Conservation (phyloP, 768 basidiomycete species). For the Tubosaeta sp. region DNA sequence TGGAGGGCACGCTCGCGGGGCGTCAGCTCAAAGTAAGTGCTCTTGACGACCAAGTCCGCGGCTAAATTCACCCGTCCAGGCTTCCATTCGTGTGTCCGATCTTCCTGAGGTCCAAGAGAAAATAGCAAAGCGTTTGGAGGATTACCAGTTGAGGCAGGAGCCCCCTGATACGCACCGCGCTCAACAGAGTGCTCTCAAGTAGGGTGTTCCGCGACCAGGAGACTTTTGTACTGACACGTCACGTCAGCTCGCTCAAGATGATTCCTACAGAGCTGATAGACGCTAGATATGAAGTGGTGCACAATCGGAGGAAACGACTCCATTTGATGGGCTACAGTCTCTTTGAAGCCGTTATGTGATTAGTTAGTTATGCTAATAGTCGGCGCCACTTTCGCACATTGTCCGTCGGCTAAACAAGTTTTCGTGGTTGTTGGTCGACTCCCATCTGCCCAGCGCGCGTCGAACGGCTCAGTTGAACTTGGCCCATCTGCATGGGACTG, state of each 20-base stretch:
- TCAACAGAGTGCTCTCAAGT: conserved; percentile 22
- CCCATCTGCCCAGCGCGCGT: conserved; percentile 11
- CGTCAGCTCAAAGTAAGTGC: conserved; percentile 39
- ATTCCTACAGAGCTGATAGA: conserved; percentile 28
- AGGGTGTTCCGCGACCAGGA: background rate
- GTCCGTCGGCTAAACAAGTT: conserved; percentile 2
- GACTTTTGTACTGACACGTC: conserved; percentile 1
- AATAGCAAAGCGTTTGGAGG: conserved; percentile 21
- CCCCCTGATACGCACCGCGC: conserved; percentile 20
- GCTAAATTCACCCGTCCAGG: conserved; percentile 14
- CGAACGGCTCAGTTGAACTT: background rate
- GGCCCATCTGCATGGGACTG: conserved; percentile 27
- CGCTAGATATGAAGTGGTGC: background rate
- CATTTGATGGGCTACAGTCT: conserved; percentile 16
- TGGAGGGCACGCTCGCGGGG: conserved; percentile 39
- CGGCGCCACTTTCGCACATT: conserved; percentile 7
- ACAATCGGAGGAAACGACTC: conserved; percentile 1
- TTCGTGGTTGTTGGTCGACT: conserved; percentile 8
- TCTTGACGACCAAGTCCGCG: background rate
- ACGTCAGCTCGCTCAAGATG: conserved; percentile 21
- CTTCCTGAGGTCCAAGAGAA: conserved; percentile 34
- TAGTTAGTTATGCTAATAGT: background rate
- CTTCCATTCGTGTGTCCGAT: conserved; percentile 26
- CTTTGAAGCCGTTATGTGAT: conserved; percentile 20
- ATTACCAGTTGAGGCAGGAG: conserved; percentile 18